These are phyloP conservation scores for Arabidopsis hybrid DNA, from an alignment of 441 rosid species.

Conservation along the genomic window DNA sequence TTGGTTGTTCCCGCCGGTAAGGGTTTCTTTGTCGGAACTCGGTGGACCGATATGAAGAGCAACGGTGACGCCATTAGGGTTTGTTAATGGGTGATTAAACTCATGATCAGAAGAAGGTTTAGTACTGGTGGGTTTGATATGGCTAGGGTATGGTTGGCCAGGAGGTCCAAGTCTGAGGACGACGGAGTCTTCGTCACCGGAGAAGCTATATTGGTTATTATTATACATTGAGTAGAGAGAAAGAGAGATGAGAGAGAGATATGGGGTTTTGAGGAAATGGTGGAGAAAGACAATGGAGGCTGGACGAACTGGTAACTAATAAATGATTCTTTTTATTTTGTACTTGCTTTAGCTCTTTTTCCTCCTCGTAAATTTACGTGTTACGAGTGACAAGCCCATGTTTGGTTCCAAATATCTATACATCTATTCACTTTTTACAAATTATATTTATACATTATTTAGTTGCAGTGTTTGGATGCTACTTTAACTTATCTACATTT, in stretches of 20 bases:
- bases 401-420: conserved; percentile 21
- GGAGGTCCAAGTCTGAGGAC: conserved; percentile 83
- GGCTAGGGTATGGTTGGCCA: conserved; percentile 53
- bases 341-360: conserved; percentile 32
- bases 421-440: background rate
- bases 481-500: background rate
- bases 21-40: conserved; percentile 34
- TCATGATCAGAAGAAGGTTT: conserved; percentile 33
- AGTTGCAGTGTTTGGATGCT: background rate
- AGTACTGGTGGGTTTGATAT: conserved; percentile 41
- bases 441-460: background rate
- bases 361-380: conserved; percentile 35
- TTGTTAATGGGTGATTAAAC: conserved; percentile 27
- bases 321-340: conserved; percentile 36
- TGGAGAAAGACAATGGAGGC: conserved; percentile 47
- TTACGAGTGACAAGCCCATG: conserved; percentile 34
- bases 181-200: conserved; percentile 64
- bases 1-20: conserved; percentile 42
- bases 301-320: conserved; percentile 45
- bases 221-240: conserved; percentile 33
- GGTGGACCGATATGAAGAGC: conserved; percentile 76
- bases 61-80: conserved; percentile 60
- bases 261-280: conserved; percentile 36
- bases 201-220: conserved; percentile 33
- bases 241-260: conserved; percentile 9